These are phyloP conservation scores for Blastobotrys capitulatus DNA, from an alignment of 1,139 yeast genomes.

Conservation along the genomic window DNA sequence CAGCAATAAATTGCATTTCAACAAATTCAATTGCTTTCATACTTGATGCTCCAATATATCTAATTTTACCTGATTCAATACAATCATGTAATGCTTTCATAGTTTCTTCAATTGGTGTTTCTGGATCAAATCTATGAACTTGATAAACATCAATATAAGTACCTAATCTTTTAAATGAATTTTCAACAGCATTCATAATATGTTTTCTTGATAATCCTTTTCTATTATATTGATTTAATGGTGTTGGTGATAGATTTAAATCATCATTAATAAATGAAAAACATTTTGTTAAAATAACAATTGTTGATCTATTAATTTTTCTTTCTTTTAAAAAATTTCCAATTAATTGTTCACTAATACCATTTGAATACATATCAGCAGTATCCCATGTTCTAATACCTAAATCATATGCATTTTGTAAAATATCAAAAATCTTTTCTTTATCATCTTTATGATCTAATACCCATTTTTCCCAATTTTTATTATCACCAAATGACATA, in stretches of 20 bases:
- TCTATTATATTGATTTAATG: slow-evolving; percentile 34
- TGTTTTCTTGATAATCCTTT: slow-evolving; percentile 45
- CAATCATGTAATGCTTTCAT: slow-evolving; percentile 51
- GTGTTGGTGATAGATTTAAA: slow-evolving; percentile 30
- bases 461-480: slow-evolving; percentile 45
- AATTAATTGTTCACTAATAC: slow-evolving; percentile 39
- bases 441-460: slow-evolving; percentile 34
- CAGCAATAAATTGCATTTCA: slow-evolving; percentile 49
- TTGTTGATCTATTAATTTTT: slow-evolving; percentile 41
- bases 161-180: slow-evolving; percentile 48
- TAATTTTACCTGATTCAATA: slow-evolving; percentile 44
- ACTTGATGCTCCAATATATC: slow-evolving; percentile 58
- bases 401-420: slow-evolving; percentile 45
- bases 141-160: slow-evolving; percentile 77
- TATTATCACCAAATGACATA: slow-evolving; percentile 45
- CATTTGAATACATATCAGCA: slow-evolving; percentile 46
- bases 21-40: slow-evolving; percentile 44
- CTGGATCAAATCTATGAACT: slow-evolving; percentile 53
- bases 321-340: slow-evolving; percentile 42
- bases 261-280: slow-evolving; percentile 48
- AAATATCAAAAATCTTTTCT: slow-evolving; percentile 35
- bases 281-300: slow-evolving; percentile 45
- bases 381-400: slow-evolving; percentile 55
- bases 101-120: slow-evolving; percentile 41
- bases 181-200: slow-evolving; percentile 46